Base-by-base conservation (phyloP, 768 basidiomycete species). In the Cystobasidiopsis lactophilus region DNA sequence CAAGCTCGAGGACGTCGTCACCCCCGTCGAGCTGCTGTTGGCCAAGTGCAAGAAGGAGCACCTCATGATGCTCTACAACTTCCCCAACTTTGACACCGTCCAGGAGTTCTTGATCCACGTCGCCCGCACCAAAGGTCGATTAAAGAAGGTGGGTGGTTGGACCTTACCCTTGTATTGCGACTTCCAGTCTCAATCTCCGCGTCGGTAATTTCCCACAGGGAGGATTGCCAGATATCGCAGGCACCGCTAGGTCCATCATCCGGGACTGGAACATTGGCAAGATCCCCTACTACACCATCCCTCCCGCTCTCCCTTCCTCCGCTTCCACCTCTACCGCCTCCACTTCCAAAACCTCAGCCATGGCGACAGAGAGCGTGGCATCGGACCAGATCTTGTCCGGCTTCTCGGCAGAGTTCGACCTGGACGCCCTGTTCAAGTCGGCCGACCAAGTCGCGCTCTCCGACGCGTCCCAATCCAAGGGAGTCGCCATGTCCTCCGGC, bases 221-320 rank as follows among this genome's bases (percentile, higher is more conserved):
- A 29, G 91, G 91, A 45, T 80, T 85, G 0, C 89, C 91, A 1
- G 86, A 95, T 65, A 66, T 89, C 30, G 75, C 79, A 40, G 72
- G 80, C 5, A 75, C 85, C 0, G 85, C 89, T 0, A 78, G 84
- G 30, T 77, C 80, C 14, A 74, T 95, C 23, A 66, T 95, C 1
- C 75, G 71, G 46, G 88, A 98, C 64, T 98, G 91, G 89, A 95
- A 95, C 61, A 77, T 84, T 53, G 86, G 93, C 26, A 58, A 61
- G 3, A 91, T 95, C 11, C 81, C 84, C 0, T 96, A 84, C 68
- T 83, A 73, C 68, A 83, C 85, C 3, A 64, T 70, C 1, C 85
- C 88, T 9, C 88, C 91, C 0, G 62, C 70, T 7, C 64, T 83
- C 2, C 85, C 84, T 0, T 84, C 83, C 0, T 72, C 75, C 30